Evolutionary conservation across 305 asterid genomes (phyloP).

Genomic region (Fraxinus latifolia): DNA sequence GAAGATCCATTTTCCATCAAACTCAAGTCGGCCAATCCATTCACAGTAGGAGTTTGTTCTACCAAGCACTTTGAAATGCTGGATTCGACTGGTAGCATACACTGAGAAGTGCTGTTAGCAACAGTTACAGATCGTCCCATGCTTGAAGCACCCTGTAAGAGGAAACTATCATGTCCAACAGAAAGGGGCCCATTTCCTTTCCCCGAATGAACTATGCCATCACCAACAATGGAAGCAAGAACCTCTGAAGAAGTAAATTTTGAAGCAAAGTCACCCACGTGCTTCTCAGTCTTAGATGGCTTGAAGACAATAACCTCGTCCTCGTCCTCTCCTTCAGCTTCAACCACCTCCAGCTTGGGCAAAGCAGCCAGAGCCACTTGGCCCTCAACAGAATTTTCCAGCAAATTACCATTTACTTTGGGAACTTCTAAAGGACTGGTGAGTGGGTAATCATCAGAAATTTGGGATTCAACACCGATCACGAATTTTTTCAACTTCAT

Average conservation of each 20-base stretch:
- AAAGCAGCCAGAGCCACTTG: slow-evolving; percentile 18
- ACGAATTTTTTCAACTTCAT: slow-evolving; percentile 53
- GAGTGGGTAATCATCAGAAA: slow-evolving; percentile 45
- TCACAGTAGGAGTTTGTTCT: slow-evolving; percentile 42
- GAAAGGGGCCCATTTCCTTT: slow-evolving; percentile 41
- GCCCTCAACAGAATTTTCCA: slow-evolving; percentile 30
- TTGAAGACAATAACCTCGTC: slow-evolving; percentile 86
- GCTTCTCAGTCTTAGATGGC: slow-evolving; percentile 65
- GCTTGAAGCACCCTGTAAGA: slow-evolving; percentile 41
- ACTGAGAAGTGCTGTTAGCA: slow-evolving; percentile 37
- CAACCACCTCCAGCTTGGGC: slow-evolving; percentile 31
- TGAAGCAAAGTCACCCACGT: slow-evolving; percentile 42
- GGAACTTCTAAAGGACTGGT: slow-evolving; percentile 34
- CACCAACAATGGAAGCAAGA: slow-evolving; percentile 36
- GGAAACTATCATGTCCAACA: slow-evolving; percentile 40
- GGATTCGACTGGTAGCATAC: slow-evolving; percentile 47
- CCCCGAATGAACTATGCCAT: slow-evolving; percentile 31
- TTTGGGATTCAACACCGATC: slow-evolving; percentile 60
- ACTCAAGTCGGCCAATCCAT: slow-evolving; percentile 50
- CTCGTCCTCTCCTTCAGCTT: slow-evolving; percentile 61
- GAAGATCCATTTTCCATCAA: slow-evolving; percentile 49
- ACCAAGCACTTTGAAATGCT: slow-evolving; percentile 46
- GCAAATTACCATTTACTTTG: slow-evolving; percentile 25
- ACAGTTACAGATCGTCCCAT: slow-evolving; percentile 35
- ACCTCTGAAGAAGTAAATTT: slow-evolving; percentile 33